A percentile compares a stretch with the other conserved stretches of the same genome.
These are phyloP conservation scores for Buxus sempervirens DNA, from an alignment of 164 flowering plant genomes.

Conservation along the genomic window DNA sequence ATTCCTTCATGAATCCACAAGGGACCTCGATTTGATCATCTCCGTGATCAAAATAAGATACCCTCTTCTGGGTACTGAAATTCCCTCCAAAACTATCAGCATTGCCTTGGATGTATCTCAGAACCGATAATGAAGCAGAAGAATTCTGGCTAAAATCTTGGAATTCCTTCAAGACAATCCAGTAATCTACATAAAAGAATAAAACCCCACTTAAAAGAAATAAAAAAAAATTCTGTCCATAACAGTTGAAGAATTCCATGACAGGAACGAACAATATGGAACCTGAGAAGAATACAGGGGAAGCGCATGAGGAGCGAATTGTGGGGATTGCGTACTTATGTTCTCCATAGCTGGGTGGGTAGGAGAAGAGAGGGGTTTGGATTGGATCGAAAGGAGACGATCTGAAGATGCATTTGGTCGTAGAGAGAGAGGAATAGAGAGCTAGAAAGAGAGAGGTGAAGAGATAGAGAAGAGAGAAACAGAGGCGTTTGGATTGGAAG, in stretches of 20 bases:
- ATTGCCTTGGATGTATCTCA: constrained; percentile 43
- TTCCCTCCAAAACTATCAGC: constrained; percentile 64
- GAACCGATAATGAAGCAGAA: constrained; percentile 14
- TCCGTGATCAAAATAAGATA: constrained; percentile 49
- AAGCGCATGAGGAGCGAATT: constrained; percentile 59
- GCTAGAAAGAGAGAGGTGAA: constrained; percentile 55
- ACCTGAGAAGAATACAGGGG: constrained; percentile 84
- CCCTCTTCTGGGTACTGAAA: constrained; percentile 47
- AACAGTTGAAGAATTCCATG: not conserved
- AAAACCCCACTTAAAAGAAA: constrained; percentile 10
- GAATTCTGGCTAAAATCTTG: constrained; percentile 39
- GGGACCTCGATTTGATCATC: constrained; percentile 45
- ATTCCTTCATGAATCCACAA: constrained; percentile 76
- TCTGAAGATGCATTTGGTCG: constrained; percentile 64
- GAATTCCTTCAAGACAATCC: constrained; percentile 51
- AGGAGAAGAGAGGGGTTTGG: constrained; percentile 63
- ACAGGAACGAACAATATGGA: not conserved
- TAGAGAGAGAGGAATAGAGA: constrained; percentile 52
- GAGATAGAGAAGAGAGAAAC: constrained; percentile 68
- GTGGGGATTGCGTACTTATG: constrained; percentile 83
- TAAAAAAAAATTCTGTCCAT: constrained; percentile 3
- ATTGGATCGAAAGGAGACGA: constrained; percentile 72
- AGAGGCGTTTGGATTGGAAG: constrained; percentile 74
- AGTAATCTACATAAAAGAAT: constrained; percentile 51
- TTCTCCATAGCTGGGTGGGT: constrained; percentile 78